Evolutionary conservation across 768 basidiomycete species (phyloP), one percentile per base, ranked within the genome.

Genomic region (Trametes maxima): DNA sequence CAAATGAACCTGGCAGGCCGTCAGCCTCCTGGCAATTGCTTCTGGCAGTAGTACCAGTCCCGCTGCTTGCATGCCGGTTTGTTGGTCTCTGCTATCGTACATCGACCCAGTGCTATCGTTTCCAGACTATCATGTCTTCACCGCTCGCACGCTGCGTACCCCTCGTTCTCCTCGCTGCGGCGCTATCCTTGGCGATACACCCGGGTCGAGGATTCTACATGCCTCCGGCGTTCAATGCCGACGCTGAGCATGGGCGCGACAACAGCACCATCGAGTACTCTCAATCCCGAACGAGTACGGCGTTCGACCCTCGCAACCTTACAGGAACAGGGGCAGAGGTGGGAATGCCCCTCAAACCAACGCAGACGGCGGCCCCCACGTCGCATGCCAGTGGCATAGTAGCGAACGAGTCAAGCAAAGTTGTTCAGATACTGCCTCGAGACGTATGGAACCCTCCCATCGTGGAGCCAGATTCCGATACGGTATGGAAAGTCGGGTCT

Each of bases 361-460:
- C 45, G 19, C 45, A 37, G 21, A 28, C 42, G 16, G 39, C 39
- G 35, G 13, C 39, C 17, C 35, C 55, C 3, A 35, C 35, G 5
- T n/a, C 44, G 11, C n/a, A n/a, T n/a, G n/a, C n/a, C n/a, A n/a
- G n/a, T n/a, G n/a, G n/a, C n/a, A n/a, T n/a, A n/a, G n/a, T n/a
- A n/a, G n/a, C 35, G 6, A 35, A 21, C 12, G 35, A 4, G 12
- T 12, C 1, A 5, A 16, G 40, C 19, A 49, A 51, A 21, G 25
- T 40, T 17, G 28, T 14, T 24, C 6, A 10, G 19, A 5, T 63
- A 8, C 19, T 35, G n/a, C 42, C 62, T 17, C 42, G 62, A 40
- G 72, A 69, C n/a, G 82, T 86, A 10, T 80, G 80, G 65, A 76
- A 67, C 12, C 85, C 85, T 0, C 76, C 71, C 54, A 83, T 87